Evolutionary conservation across 805 yeast species (phyloP).

Genomic region (Barnettozyma californica): DNA sequence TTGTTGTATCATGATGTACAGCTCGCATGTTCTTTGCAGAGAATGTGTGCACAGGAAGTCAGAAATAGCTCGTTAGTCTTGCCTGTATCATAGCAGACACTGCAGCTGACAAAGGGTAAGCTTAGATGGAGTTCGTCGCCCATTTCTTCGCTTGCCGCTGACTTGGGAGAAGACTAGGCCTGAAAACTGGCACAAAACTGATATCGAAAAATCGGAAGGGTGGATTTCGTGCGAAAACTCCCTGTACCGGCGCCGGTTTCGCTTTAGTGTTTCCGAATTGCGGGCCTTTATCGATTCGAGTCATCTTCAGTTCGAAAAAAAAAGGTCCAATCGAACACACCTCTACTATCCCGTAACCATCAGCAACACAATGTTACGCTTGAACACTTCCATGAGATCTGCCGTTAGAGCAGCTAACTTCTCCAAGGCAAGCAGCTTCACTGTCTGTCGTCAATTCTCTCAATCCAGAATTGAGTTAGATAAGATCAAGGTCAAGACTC

Average conservation of each 20-base stretch:
- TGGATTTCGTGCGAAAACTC: not conserved
- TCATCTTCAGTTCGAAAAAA: not conserved
- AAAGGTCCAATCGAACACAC: not conserved
- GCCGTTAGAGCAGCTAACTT: slow-evolving; percentile 12
- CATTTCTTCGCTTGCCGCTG: not conserved
- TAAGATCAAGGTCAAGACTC: slow-evolving; percentile 77
- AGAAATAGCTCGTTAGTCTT: slow-evolving; percentile 24
- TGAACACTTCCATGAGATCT: slow-evolving; percentile 13
- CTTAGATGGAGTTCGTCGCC: slow-evolving; percentile 13
- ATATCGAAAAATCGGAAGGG: not conserved
- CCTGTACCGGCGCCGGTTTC: not conserved
- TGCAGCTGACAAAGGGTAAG: slow-evolving; percentile 30
- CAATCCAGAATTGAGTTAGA: slow-evolving; percentile 10
- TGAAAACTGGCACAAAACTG: not conserved
- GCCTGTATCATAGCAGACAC: slow-evolving; percentile 27
- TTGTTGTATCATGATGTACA: slow-evolving; percentile 2
- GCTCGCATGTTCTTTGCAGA: slow-evolving; percentile 28
- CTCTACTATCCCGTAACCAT: not conserved
- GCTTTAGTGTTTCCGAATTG: too few species aligned
- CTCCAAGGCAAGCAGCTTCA: slow-evolving; percentile 8
- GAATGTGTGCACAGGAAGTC: slow-evolving; percentile 35
- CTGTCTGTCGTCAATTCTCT: slow-evolving; percentile 16
- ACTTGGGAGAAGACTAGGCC: not conserved
- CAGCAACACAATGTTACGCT: slow-evolving; percentile 15
- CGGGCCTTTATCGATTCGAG: too few species aligned